Conservation (phyloP, 495 filamentous ascomycete species). For the Penicillium verhagenii region DNA sequence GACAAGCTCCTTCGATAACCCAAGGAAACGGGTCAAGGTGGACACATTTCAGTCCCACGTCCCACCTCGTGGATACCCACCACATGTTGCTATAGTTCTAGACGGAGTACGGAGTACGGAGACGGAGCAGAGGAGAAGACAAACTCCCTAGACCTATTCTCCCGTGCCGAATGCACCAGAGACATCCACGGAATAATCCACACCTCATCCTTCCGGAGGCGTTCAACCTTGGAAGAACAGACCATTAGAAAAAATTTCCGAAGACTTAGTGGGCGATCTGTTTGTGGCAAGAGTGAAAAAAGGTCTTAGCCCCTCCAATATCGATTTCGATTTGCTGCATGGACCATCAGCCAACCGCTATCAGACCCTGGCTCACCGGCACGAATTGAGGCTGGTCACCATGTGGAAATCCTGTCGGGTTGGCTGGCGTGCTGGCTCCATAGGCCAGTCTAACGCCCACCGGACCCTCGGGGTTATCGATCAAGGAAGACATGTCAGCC, state of each 20-base stretch:
- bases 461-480: constrained; percentile 21
- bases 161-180: neutral
- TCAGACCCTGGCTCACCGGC: constrained; percentile 15
- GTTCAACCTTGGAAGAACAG: neutral
- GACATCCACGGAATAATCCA: neutral
- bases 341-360: constrained; percentile 6
- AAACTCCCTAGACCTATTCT: no score
- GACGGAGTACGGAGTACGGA: neutral
- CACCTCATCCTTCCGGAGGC: neutral
- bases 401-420: constrained; percentile 8
- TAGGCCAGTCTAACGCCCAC: constrained; percentile 12
- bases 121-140: no score
- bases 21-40: neutral
- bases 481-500: constrained; percentile 14
- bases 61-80: constrained; percentile 1
- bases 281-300: neutral
- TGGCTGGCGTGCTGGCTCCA: constrained; percentile 19
- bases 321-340: constrained; percentile 11
- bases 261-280: constrained; percentile 16
- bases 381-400: constrained; percentile 7
- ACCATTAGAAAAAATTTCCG: constrained; percentile 23
- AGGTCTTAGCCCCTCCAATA: neutral
- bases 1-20: constrained; percentile 10
- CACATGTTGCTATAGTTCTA: neutral
- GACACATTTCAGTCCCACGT: neutral